Conservation (phyloP, 2,329 filamentous ascomycete genomes). For the Neobulgaria alba region DNA sequence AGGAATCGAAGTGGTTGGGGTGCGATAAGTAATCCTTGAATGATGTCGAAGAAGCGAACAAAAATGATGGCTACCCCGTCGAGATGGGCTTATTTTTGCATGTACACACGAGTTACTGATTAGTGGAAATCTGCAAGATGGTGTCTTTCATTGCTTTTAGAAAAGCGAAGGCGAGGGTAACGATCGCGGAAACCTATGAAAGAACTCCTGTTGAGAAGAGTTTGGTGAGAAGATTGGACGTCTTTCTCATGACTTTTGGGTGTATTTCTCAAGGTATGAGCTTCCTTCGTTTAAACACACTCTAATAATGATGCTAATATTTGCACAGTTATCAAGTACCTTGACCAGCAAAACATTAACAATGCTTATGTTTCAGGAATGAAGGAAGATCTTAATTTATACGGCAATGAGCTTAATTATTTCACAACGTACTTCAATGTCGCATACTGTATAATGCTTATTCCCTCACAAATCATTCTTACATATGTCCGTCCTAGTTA, state of each 20-base stretch:
- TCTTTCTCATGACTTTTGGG: slow-evolving; percentile 33
- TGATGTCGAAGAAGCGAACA: no score
- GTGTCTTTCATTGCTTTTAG: no score
- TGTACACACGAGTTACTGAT: no score
- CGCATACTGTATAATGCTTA: slow-evolving; percentile 27
- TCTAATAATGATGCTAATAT: background rate
- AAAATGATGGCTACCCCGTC: no score
- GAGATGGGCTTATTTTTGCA: no score
- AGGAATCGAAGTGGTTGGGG: no score
- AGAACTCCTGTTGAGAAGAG: slow-evolving; percentile 29
- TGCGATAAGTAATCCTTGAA: no score
- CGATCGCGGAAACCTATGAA: slow-evolving; percentile 15
- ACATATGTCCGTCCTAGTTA: no score
- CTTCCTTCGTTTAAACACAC: no score
- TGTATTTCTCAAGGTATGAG: slow-evolving; percentile 32
- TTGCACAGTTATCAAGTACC: slow-evolving; percentile 28
- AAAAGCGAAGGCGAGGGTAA: no score
- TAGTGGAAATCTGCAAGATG: no score
- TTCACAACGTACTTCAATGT: slow-evolving; percentile 27
- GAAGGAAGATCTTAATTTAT: slow-evolving; percentile 28
- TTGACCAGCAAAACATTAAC: slow-evolving; percentile 9
- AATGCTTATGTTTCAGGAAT: slow-evolving; percentile 18
- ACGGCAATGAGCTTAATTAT: slow-evolving; percentile 29
- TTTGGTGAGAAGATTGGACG: slow-evolving; percentile 31
- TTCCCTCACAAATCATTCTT: slow-evolving; percentile 25